Conservation (phyloP, 2,329 filamentous ascomycete species). For the Apiospora hydei region DNA sequence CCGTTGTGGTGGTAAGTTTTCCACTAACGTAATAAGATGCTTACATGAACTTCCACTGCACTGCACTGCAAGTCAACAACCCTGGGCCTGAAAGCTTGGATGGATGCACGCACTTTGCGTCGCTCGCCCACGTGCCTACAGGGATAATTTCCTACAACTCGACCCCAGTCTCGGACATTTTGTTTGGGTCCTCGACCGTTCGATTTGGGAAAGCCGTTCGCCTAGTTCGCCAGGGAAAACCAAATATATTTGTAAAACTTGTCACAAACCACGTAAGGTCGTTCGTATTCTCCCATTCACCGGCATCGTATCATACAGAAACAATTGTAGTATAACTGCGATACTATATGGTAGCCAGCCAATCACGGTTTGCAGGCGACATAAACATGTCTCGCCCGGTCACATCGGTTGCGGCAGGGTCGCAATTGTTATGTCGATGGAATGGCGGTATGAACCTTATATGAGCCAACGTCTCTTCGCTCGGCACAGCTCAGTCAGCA, state of each 20-base stretch:
- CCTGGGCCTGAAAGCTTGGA: neutral
- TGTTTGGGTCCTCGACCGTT: neutral
- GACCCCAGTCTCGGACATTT: slow-evolving; percentile 19
- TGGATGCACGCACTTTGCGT: neutral
- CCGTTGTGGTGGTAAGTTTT: neutral
- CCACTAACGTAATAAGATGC: no score
- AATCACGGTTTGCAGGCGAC: neutral
- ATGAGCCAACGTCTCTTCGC: neutral
- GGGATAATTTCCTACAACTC: neutral
- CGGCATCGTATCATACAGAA: neutral
- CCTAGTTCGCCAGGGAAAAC: neutral
- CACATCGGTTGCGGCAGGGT: neutral
- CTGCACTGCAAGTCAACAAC: no score
- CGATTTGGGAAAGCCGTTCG: neutral
- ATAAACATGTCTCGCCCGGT: slow-evolving; percentile 11
- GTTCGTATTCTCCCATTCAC: neutral
- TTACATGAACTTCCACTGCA: no score
- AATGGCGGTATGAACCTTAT: slow-evolving; percentile 14
- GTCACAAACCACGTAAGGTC: neutral
- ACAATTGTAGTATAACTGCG: neutral
- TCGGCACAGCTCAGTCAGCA: neutral
- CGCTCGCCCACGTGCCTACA: slow-evolving; percentile 2
- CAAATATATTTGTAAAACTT: no score
- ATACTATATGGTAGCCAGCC: neutral
- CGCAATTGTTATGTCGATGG: neutral